These are phyloP conservation scores for Dalbergia cochinchinensis DNA, from an alignment of 306 rosid species.

Conservation along the genomic window DNA sequence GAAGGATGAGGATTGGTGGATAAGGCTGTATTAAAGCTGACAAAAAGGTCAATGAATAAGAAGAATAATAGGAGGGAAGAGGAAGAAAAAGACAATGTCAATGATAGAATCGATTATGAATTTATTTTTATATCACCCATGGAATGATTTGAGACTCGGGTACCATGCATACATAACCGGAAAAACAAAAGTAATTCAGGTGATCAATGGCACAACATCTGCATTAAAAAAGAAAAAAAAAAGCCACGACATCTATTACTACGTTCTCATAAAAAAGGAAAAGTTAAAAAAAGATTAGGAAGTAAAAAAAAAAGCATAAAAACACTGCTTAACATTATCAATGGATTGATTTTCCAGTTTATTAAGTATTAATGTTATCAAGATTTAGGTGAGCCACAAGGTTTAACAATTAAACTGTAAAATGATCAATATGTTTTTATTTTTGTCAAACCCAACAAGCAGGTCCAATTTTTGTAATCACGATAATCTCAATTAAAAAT, in stretches of 20 bases:
- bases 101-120: neutral
- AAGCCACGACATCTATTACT: neutral
- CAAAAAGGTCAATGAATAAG: neutral
- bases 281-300: no score
- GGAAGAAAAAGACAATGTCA: neutral
- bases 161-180: neutral
- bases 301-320: no score
- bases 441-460: no score
- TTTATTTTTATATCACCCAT: neutral
- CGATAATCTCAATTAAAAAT: no score
- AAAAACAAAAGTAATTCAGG: neutral
- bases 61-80: neutral
- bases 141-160: neutral
- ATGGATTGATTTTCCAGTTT: neutral
- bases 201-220: neutral
- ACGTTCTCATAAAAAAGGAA: no score
- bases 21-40: neutral
- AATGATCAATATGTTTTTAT: no score
- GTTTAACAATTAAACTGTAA: no score
- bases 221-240: no score
- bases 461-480: no score
- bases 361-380: neutral
- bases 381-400: neutral
- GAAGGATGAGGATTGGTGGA: neutral
- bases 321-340: neutral